Evolutionary conservation across 805 yeast genomes (phyloP).

Genomic region (Spathaspora hagerdaliae): DNA sequence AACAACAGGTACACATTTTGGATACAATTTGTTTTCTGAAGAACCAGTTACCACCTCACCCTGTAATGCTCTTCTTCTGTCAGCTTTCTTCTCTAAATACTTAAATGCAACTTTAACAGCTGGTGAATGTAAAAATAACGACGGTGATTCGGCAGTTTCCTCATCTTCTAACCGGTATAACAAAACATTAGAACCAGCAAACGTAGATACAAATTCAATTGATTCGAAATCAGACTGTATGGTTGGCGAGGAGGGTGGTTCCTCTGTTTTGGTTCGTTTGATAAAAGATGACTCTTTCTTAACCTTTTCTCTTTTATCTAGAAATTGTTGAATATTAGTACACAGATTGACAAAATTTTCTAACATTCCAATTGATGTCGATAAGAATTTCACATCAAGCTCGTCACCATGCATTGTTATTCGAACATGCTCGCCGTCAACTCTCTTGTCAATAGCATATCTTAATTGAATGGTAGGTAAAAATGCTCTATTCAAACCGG

Average conservation of each 20-base stretch:
- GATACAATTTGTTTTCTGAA: slow-evolving; percentile 65
- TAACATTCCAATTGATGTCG: slow-evolving; percentile 51
- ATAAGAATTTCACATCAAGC: slow-evolving; percentile 60
- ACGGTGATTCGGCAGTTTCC: slow-evolving; percentile 34
- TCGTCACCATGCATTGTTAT: slow-evolving; percentile 62
- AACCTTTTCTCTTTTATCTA: slow-evolving; percentile 16
- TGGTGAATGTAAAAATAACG: slow-evolving; percentile 70
- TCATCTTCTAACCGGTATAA: slow-evolving; percentile 41
- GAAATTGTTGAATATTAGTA: slow-evolving; percentile 35
- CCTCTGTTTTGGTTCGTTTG: slow-evolving; percentile 6
- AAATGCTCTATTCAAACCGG: slow-evolving; percentile 56
- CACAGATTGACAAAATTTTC: slow-evolving; percentile 50
- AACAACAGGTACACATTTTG: slow-evolving; percentile 77
- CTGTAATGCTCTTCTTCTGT: slow-evolving; percentile 42
- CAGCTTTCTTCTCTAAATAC: slow-evolving; percentile 38
- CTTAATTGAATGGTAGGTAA: slow-evolving; percentile 65
- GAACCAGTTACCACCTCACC: slow-evolving; percentile 59
- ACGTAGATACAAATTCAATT: slow-evolving; percentile 49
- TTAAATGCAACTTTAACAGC: slow-evolving; percentile 56
- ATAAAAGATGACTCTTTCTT: slow-evolving; percentile 4
- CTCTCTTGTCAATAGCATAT: slow-evolving; percentile 32
- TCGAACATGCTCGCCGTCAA: slow-evolving; percentile 34
- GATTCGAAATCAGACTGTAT: slow-evolving; percentile 24
- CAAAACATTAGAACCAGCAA: slow-evolving; percentile 66
- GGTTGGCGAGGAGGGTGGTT: neutral